These are phyloP conservation scores for Jaltomata sinuosa DNA, from an alignment of 257 asterid species.

Conservation along the genomic window DNA sequence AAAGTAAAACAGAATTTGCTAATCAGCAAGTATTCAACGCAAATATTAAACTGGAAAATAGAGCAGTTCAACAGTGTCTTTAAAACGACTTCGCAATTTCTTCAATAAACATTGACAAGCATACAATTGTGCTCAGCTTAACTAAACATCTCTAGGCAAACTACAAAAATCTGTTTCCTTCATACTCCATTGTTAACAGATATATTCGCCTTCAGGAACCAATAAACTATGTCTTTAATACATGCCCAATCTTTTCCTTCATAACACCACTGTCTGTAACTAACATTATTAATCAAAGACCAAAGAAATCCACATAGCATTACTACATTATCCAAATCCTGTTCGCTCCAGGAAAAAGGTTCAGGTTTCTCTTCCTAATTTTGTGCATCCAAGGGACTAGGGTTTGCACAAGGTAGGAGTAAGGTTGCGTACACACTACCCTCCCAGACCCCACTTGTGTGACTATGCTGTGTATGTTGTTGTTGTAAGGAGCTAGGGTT, in stretches of 20 bases:
- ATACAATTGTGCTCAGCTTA: background rate
- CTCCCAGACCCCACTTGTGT: background rate
- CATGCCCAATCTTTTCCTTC: background rate
- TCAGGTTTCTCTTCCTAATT: background rate
- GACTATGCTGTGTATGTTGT: too few relatives aligned
- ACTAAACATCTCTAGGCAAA: background rate
- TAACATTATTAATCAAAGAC: background rate
- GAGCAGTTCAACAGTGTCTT: background rate
- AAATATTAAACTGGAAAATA: background rate
- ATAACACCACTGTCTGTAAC: background rate
- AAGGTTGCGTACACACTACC: background rate
- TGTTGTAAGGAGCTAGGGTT: background rate
- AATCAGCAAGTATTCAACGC: background rate
- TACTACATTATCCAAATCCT: background rate
- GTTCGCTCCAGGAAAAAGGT: background rate
- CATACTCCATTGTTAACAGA: background rate
- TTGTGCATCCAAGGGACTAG: too few relatives aligned
- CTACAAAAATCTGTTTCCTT: background rate
- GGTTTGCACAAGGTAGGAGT: too few relatives aligned
- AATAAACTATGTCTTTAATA: background rate
- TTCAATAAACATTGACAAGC: background rate
- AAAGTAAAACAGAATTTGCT: background rate
- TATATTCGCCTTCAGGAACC: background rate
- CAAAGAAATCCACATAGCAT: background rate
- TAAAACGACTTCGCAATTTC: background rate